A percentile compares a stretch with the other conserved stretches of the same genome.
Conservation (phyloP, 225 moss, liverwort and hornwort species). For the Thuidium tamariscinum region DNA sequence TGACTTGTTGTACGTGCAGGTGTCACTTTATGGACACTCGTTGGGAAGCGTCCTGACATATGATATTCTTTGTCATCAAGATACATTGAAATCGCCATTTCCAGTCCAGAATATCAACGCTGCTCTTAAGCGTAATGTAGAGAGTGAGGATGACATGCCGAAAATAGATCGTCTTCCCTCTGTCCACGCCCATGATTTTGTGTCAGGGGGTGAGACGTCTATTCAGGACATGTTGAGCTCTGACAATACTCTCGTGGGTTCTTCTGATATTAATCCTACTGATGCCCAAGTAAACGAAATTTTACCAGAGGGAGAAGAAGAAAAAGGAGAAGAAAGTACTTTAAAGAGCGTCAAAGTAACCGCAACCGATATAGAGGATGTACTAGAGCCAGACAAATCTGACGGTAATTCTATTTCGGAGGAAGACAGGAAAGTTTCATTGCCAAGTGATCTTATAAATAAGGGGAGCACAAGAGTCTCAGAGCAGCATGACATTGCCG, state of each 20-base stretch:
- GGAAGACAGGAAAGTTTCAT: background rate
- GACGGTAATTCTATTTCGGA: background rate
- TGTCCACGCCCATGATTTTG: slow-evolving; percentile 10
- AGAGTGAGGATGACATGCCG: slow-evolving; percentile 50
- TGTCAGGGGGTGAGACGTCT: slow-evolving; percentile 4
- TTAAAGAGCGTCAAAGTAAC: background rate
- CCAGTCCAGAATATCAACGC: slow-evolving; percentile 62
- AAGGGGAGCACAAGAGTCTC: background rate
- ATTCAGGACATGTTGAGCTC: slow-evolving; percentile 21
- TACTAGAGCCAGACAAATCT: background rate
- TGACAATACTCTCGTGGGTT: background rate
- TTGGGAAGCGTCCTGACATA: slow-evolving; percentile 93
- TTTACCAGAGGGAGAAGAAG: background rate
- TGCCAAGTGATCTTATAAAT: background rate
- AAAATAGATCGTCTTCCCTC: slow-evolving; percentile 57
- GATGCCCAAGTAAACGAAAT: background rate
- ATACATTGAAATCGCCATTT: slow-evolving; percentile 54
- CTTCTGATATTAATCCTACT: background rate
- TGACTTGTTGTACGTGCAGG: slow-evolving; percentile 37
- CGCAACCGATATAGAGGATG: background rate
- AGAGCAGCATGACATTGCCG: background rate
- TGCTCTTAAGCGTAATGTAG: slow-evolving; percentile 34
- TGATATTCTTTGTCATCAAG: slow-evolving; percentile 98
- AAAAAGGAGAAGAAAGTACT: background rate
- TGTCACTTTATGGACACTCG: slow-evolving; percentile 96